These are phyloP conservation scores for Draba incana DNA, from an alignment of 345 rosid species.

Conservation along the genomic window DNA sequence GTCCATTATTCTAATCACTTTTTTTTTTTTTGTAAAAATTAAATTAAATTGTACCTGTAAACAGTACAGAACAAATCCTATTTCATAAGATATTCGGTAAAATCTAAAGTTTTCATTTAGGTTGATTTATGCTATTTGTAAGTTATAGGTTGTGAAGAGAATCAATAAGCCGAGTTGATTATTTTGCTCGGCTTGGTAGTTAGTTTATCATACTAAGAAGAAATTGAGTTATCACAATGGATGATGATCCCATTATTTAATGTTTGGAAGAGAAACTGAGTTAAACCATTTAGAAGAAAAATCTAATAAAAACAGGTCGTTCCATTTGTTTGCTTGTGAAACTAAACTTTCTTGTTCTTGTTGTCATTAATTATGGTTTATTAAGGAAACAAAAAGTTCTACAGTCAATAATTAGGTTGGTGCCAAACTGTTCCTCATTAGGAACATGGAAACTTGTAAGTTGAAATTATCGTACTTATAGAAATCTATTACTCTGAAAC, in stretches of 20 bases:
- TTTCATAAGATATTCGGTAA: background rate
- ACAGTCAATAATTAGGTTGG: slow-evolving; percentile 1
- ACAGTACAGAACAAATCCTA: background rate
- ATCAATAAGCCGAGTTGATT: background rate
- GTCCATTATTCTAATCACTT: background rate
- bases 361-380: background rate
- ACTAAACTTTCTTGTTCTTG: slow-evolving; percentile 7
- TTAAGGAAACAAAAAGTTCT: background rate
- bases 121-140: no score
- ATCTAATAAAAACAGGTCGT: background rate
- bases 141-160: background rate
- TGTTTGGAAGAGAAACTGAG: no score
- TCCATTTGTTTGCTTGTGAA: slow-evolving; percentile 21
- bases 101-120: no score
- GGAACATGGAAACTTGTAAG: slow-evolving; percentile 2
- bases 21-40: background rate
- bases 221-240: no score
- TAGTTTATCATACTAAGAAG: background rate
- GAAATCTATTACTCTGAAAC: background rate
- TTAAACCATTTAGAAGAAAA: background rate
- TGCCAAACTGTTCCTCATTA: slow-evolving; percentile 23
- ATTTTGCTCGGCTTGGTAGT: slow-evolving; percentile 14
- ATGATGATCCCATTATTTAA: no score
- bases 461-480: slow-evolving; percentile 4
- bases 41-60: background rate